A percentile compares a stretch with the other conserved stretches of the same genome.
Evolutionary conservation across 2,329 filamentous ascomycete species (phyloP).

Genomic region (Clonostachys rosea): DNA sequence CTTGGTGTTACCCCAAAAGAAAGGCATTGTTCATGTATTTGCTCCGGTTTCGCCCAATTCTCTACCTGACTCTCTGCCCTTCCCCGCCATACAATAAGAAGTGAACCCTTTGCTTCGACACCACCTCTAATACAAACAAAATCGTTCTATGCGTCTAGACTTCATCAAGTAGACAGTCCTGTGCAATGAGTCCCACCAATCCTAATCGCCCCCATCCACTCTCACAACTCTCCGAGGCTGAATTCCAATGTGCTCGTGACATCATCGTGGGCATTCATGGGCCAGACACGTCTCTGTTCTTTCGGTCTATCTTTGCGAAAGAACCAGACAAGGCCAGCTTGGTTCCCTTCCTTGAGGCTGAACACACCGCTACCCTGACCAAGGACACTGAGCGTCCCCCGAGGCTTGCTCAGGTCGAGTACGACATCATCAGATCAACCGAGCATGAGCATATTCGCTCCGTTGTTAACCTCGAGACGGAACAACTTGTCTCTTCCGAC

Average conservation of each 20-base stretch:
- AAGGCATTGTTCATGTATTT: too few relatives aligned
- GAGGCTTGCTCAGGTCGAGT: slow-evolving; percentile 39
- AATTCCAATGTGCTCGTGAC: slow-evolving; percentile 43
- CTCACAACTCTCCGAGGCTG: slow-evolving; percentile 40
- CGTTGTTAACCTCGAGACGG: slow-evolving; percentile 28
- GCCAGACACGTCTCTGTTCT: slow-evolving; percentile 17
- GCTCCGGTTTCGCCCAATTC: too few relatives aligned
- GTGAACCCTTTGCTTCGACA: too few relatives aligned
- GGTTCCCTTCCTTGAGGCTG: slow-evolving; percentile 55
- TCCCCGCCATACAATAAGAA: too few relatives aligned
- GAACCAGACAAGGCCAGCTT: slow-evolving; percentile 58
- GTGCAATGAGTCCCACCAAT: too few relatives aligned
- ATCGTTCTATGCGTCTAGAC: too few relatives aligned
- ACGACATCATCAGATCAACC: slow-evolving; percentile 29
- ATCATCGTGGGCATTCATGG: slow-evolving; percentile 26
- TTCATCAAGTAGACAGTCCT: too few relatives aligned
- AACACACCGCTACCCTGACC: slow-evolving; percentile 46
- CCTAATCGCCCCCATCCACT: slow-evolving; percentile 32
- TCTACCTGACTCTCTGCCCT: too few relatives aligned
- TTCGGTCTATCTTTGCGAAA: slow-evolving; percentile 58
- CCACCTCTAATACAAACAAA: too few relatives aligned
- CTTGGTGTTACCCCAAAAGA: too few relatives aligned
- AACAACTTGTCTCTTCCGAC: slow-evolving; percentile 17
- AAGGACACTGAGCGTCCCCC: slow-evolving; percentile 34
- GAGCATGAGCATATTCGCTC: slow-evolving; percentile 25